Evolutionary conservation across 495 filamentous ascomycete genomes (phyloP), one percentile per base, ranked within the genome.

Genomic region (Neohortaea acidophila): DNA sequence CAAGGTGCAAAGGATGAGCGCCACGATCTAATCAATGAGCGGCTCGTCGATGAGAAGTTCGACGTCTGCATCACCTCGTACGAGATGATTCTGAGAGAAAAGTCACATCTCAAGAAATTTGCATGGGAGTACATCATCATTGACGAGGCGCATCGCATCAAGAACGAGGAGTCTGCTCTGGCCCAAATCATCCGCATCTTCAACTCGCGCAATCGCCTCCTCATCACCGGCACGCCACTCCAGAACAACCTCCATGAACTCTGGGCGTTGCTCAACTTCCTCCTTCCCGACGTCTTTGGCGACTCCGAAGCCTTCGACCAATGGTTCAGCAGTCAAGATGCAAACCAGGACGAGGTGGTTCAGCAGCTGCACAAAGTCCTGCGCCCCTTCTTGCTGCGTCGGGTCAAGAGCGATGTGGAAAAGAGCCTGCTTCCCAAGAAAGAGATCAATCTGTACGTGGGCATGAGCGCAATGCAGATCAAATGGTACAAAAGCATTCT

Each of bases 91-190:
- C 68, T 99, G 2, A 74, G 89, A 28, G 91, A 99, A 54, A 96
- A 99, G 62, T 67, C 82, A 0, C 84, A 93, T 51, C 61, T 99
- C 31, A 91, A 91, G 63, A 96, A 96, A 58, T 91, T 96, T 53
- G 84, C 91, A 0, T 99, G 91, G 91, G 89, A 99, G 56, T 99
- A 99, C 56, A 96, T 99, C 59, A 94, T 99, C 56, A 93, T 99
- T 38, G 91, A 99, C 52, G 91, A 99, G 55, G 91, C 91, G 3
- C 91, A 99, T 56, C 84, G 91, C 15, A 96, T 99, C 65, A 99
- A 99, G 63, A 99, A 99, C 58, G 91, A 99, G 57, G 84, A 94
- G 57, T 99, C 91, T 0, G 91, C 91, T 2, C 67, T 99, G 3
- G 84, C 91, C 1, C 89, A 99, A 50, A 91, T 96, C 39, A 94